Base-by-base conservation (phyloP, 1,284 basidiomycete genomes). In the Trichosporon faecale region DNA sequence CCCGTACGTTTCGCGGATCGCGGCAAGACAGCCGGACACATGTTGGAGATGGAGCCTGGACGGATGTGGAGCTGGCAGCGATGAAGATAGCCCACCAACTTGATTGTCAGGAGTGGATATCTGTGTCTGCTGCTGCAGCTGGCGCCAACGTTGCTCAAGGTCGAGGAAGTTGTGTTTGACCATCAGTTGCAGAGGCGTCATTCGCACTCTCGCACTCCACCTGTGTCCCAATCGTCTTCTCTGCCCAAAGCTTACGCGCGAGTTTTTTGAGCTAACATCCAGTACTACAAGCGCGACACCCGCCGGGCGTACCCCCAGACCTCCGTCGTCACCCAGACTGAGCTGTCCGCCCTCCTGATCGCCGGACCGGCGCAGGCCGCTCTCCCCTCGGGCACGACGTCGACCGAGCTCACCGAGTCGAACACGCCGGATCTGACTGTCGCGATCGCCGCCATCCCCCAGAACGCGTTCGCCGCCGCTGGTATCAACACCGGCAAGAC, bases 221-320 rank as follows among this genome's bases (percentile, higher is more conserved):
- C 35, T 37, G 35, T 3, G 3, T 37, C 35, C 12, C 35, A 37
- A 14, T 9, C 35, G 11, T 35, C 33, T 35, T 35, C 11, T 8
- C 11, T 11, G 33, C 7, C 33, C 33, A n/a, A n/a, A n/a, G n/a
- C n/a, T n/a, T n/a, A n/a, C n/a, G n/a, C n/a, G n/a, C n/a, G n/a
- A n/a, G n/a, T n/a, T n/a, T n/a, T 35, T 35, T 37, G 11, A 61
- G 31, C 71, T 72, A 75, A 81, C 74, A 9, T 23, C 61, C 71
- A 84, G 74, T 98, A 98, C 88, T 94, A 90, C 90, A 93, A 95
- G 84, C 92, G 95, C 72, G 95, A 98, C 85, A 91, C 95, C 66
- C 90, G 95, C 71, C 89, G 95, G 71, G 89, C 90, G 68, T 97
- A 95, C 84, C 94, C 95, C 35, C 91, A 91, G 78, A 89, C 94